These are phyloP conservation scores for Pleurozium schreberi DNA, from an alignment of 225 moss, liverwort and hornwort species.

Conservation along the genomic window DNA sequence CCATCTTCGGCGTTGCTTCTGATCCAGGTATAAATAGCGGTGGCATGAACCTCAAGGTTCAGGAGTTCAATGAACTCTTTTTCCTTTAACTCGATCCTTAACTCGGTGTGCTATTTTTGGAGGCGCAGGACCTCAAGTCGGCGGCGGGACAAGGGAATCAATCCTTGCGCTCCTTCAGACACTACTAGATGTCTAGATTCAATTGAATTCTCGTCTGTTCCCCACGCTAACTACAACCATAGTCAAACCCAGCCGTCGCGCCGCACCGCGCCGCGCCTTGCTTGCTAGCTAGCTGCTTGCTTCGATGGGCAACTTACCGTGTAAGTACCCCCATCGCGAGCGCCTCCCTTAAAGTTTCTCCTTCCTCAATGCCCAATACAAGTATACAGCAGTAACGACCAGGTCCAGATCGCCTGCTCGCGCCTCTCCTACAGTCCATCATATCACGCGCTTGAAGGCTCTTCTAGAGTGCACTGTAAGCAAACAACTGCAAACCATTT, in stretches of 20 bases:
- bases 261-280: background rate
- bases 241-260: background rate
- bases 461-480: background rate
- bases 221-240: background rate
- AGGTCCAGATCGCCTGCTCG: background rate
- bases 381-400: background rate
- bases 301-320: background rate
- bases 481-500: background rate
- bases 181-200: background rate
- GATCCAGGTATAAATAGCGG: conserved; percentile 3
- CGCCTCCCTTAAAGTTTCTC: background rate
- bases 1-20: conserved; percentile 79
- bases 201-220: background rate
- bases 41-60: background rate
- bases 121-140: background rate
- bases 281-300: background rate
- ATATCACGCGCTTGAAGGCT: background rate
- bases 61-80: background rate
- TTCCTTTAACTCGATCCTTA: background rate
- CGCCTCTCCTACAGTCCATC: background rate
- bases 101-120: background rate
- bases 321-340: background rate
- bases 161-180: background rate
- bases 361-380: background rate
- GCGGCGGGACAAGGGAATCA: background rate